Evolutionary conservation across 2,329 filamentous ascomycete species (phyloP).

Genomic region (Metarhizium brunneum): DNA sequence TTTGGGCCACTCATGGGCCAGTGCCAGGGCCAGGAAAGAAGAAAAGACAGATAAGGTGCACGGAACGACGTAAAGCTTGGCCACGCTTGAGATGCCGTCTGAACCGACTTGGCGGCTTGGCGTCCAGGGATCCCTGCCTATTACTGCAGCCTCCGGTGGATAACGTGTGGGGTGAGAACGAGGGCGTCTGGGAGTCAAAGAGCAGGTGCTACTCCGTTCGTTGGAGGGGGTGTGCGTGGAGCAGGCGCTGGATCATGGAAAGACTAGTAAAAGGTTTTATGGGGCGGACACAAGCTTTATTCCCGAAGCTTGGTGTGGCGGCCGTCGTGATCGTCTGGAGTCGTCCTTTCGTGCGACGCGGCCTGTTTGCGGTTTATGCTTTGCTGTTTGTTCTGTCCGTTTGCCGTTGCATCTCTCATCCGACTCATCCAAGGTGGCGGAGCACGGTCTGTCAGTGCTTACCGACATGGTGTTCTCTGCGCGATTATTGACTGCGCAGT

Average conservation of each 20-base stretch:
- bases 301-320: background rate
- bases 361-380: background rate
- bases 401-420: background rate
- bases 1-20: background rate
- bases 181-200: too few relatives aligned
- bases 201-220: too few relatives aligned
- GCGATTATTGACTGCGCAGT: background rate
- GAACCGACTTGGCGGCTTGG: constrained; percentile 32
- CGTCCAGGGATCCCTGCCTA: constrained; percentile 11
- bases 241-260: background rate
- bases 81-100: constrained; percentile 26
- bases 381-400: background rate
- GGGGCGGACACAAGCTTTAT: constrained; percentile 4
- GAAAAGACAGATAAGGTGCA: background rate
- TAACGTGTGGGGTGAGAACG: background rate
- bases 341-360: background rate
- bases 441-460: background rate
- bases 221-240: background rate
- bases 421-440: background rate
- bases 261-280: too few relatives aligned
- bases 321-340: background rate
- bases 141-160: background rate
- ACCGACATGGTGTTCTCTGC: background rate
- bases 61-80: constrained; percentile 11
- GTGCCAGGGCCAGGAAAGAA: background rate